Evolutionary conservation across 768 basidiomycete genomes (phyloP).

Genomic region (Leccinum olivaceopallidum): DNA sequence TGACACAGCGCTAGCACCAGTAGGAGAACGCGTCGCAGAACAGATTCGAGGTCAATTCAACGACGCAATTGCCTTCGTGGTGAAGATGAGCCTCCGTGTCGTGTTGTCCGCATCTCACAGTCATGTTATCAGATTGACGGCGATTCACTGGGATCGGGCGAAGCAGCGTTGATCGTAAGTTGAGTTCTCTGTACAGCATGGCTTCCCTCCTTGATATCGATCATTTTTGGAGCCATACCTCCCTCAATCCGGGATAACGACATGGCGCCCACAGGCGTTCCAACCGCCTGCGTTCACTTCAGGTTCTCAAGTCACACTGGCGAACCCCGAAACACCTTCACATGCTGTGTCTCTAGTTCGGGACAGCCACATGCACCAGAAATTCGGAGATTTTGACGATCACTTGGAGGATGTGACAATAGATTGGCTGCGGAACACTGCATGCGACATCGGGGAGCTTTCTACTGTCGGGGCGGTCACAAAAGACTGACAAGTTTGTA

Average conservation of each 20-base stretch:
- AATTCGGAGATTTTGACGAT: slow-evolving; percentile 81
- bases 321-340: slow-evolving; percentile 43
- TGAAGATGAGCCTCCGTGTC: slow-evolving; percentile 35
- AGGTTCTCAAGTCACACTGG: slow-evolving; percentile 49
- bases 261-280: slow-evolving; percentile 49
- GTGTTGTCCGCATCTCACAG: slow-evolving; percentile 9
- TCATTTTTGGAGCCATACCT: slow-evolving; percentile 49
- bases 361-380: slow-evolving; percentile 49
- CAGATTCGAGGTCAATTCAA: slow-evolving; percentile 55
- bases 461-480: slow-evolving; percentile 7
- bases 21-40: slow-evolving; percentile 62
- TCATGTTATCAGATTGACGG: slow-evolving; percentile 54
- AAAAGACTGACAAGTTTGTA: not conserved
- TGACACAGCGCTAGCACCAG: slow-evolving; percentile 59
- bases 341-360: slow-evolving; percentile 51
- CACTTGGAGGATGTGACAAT: slow-evolving; percentile 71
- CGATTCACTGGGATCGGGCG: slow-evolving; percentile 50
- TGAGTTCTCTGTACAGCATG: not conserved
- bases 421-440: slow-evolving; percentile 48
- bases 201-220: slow-evolving; percentile 7
- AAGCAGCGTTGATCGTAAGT: slow-evolving; percentile 61
- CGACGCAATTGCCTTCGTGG: slow-evolving; percentile 70
- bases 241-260: slow-evolving; percentile 36
- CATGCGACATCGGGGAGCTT: slow-evolving; percentile 28
- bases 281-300: slow-evolving; percentile 44